These are phyloP conservation scores for Fusarium abutilonis DNA, from an alignment of 2,329 filamentous ascomycete species.

Conservation along the genomic window DNA sequence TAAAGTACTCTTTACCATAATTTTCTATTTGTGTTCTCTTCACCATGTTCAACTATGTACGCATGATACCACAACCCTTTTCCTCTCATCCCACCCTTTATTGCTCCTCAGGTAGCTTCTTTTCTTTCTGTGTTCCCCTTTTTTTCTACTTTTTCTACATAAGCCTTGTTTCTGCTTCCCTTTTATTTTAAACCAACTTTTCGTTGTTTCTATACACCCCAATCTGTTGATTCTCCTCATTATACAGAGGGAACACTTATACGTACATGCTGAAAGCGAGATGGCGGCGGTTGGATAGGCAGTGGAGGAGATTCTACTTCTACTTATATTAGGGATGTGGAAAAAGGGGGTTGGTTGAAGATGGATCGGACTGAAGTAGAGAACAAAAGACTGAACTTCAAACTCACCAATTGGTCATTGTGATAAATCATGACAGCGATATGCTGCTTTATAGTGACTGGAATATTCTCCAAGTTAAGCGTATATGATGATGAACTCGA, in stretches of 20 bases:
- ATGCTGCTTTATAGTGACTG: background rate
- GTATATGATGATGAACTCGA: background rate
- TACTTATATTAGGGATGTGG: slow-evolving; percentile 4
- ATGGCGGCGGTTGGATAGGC: slow-evolving; percentile 28
- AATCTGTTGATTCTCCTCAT: slow-evolving; percentile 13
- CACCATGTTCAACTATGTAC: slow-evolving; percentile 36
- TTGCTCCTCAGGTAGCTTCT: slow-evolving; percentile 26
- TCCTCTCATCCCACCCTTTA: slow-evolving; percentile 18
- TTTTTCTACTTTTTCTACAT: slow-evolving; percentile 19
- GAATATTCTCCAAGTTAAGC: too few species aligned
- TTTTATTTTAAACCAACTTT: slow-evolving; percentile 5
- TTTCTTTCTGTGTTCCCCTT: slow-evolving; percentile 20
- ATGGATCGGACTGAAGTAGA: slow-evolving; percentile 29
- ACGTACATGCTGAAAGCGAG: background rate
- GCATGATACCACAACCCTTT: slow-evolving; percentile 39
- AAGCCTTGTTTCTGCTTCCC: slow-evolving; percentile 14
- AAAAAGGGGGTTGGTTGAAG: slow-evolving; percentile 10
- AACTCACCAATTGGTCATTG: background rate
- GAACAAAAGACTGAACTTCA: slow-evolving; percentile 26
- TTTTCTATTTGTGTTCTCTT: slow-evolving; percentile 37
- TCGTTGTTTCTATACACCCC: slow-evolving; percentile 11
- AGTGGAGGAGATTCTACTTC: slow-evolving; percentile 13
- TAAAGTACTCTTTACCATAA: slow-evolving; percentile 6
- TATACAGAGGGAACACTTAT: background rate
- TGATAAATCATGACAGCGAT: background rate